Evolutionary conservation across 306 rosid genomes (phyloP).

Genomic region (barrel medic (Medicago truncatula)): MtrunA17r5.0-ANR NC_053042.1:45104501-45105000

Average conservation of each 20-base stretch:
- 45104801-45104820: slow-evolving; percentile 57
- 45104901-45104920: slow-evolving; percentile 44
- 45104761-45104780: slow-evolving; percentile 93
- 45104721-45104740: slow-evolving; percentile 58
- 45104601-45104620: slow-evolving; percentile 52
- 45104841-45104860: slow-evolving; percentile 48
- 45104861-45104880: slow-evolving; percentile 43
- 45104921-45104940: slow-evolving; percentile 54
- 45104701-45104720: slow-evolving; percentile 48
- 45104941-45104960: slow-evolving; percentile 79
- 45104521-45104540: slow-evolving; percentile 45
- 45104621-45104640: slow-evolving; percentile 82
- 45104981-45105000: slow-evolving; percentile 97
- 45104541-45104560: slow-evolving; percentile 59
- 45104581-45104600: slow-evolving; percentile 64
- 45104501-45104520: slow-evolving; percentile 53
- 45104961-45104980: slow-evolving; percentile 89
- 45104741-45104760: slow-evolving; percentile 57
- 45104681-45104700: slow-evolving; percentile 63
- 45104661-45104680: slow-evolving; percentile 63
- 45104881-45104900: slow-evolving; percentile 43
- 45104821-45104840: slow-evolving; percentile 47
- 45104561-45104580: slow-evolving; percentile 67
- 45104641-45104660: slow-evolving; percentile 57
- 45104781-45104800: slow-evolving; percentile 64